Percentiles rank a stretch among this genome's conserved stretches.
Evolutionary conservation across 1,284 basidiomycete species (phyloP).

Genomic region (Inonotus hispidus): DNA sequence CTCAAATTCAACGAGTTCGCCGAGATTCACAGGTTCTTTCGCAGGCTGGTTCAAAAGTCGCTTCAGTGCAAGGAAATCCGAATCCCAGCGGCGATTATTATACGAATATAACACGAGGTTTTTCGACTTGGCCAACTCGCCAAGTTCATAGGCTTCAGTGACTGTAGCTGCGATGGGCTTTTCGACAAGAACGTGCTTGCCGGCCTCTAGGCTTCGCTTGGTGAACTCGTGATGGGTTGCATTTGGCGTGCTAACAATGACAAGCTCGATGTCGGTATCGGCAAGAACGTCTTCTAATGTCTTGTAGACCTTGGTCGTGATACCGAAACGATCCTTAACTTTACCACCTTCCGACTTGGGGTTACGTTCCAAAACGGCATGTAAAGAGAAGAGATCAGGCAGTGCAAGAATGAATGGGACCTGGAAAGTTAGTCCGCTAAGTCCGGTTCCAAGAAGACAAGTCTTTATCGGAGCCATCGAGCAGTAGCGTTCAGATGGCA

Average conservation of each 20-base stretch:
- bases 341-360: constrained; percentile 55
- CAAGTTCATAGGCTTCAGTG: constrained; percentile 63
- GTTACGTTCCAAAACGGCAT: constrained; percentile 62
- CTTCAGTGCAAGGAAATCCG: constrained; percentile 75
- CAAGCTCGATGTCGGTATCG: constrained; percentile 58
- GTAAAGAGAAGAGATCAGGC: constrained; percentile 67
- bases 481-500: not conserved
- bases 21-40: constrained; percentile 49
- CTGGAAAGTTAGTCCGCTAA: constrained; percentile 74
- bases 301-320: constrained; percentile 50
- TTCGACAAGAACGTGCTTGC: constrained; percentile 82
- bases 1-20: constrained; percentile 68
- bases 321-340: constrained; percentile 55
- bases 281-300: constrained; percentile 50
- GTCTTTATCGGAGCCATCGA: constrained; percentile 53
- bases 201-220: constrained; percentile 61
- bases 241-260: constrained; percentile 76
- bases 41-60: constrained; percentile 54
- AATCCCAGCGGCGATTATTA: constrained; percentile 82
- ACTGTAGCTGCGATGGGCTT: constrained; percentile 75
- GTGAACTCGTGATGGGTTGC: constrained; percentile 71
- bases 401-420: constrained; percentile 72
- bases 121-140: constrained; percentile 58
- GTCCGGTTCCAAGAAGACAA: constrained; percentile 71
- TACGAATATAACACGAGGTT: constrained; percentile 67